phyloP scores from a whole-genome alignment of 192 early-diverging fungal species.

The Umbelopsis isabellina region DNA sequence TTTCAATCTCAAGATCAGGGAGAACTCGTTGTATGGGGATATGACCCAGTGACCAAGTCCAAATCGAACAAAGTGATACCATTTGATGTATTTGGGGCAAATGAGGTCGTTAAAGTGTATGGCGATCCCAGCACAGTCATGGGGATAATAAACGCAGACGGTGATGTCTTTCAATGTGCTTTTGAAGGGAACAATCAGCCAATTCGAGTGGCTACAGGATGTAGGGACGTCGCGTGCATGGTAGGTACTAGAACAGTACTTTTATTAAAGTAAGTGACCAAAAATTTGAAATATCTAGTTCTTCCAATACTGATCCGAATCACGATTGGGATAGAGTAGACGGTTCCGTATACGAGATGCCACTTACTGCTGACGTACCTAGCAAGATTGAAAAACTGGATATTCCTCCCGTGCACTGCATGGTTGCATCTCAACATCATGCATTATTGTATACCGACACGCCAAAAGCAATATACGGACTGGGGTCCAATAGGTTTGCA shows the following conservation, averaged over 20 bases:
- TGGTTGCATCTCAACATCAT: neutral
- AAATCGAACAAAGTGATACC: neutral
- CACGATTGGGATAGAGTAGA: neutral
- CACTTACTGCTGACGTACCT: neutral
- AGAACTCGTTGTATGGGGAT: constrained; percentile 3
- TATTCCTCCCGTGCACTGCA: neutral
- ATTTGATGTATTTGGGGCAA: neutral
- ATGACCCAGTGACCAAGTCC: neutral
- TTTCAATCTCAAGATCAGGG: neutral
- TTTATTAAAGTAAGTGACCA: neutral
- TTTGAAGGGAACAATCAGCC: neutral
- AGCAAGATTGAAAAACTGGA: neutral
- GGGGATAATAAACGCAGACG: neutral
- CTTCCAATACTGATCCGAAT: no score
- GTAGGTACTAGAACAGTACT: neutral
- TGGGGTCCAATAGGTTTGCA: constrained; percentile 5
- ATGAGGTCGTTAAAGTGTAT: neutral
- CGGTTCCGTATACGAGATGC: neutral
- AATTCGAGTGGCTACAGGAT: neutral
- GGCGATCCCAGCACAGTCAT: constrained; percentile 2
- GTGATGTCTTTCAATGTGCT: neutral
- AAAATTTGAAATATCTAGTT: neutral
- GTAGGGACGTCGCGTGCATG: neutral
- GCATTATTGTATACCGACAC: neutral
- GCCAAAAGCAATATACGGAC: neutral